Evolutionary conservation across 106 monocot species (phyloP), one percentile per base, ranked within the genome.

Genomic region (Allium cepa): DNA sequence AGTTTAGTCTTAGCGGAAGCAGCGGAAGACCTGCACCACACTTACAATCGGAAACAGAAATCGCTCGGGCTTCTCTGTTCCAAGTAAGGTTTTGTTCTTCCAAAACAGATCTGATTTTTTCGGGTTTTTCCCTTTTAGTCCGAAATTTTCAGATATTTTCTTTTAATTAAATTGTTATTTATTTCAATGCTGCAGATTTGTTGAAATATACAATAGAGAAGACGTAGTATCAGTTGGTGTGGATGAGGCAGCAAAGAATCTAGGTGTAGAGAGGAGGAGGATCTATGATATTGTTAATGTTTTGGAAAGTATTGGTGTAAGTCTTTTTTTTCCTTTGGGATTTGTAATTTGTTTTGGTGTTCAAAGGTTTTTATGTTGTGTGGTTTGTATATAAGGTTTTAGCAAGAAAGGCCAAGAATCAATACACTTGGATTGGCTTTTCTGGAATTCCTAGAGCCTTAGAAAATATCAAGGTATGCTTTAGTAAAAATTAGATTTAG

Each of bases 211-310:
- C 69, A 59, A 94, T 63, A 60, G 78, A 46, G 87, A 82, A 7
- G 88, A 79, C 53, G 76, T 86, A 3, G 88, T 86, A 8, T 75
- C 73, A 12, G 77, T 96, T 9, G 64, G 91, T 49, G 64, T 96
- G 53, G 95, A 96, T 14, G 91, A 91, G 11, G 91, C 95, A 0
- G 95, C 95, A n/a, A 72, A 36, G 59, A 78, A 77, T 17, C 66
- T 96, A 4, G 95, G 91, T 0, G 91, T 96, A 13, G 91, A 96
- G 83, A 77, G 95, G 75, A 72, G 95, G 15, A 88, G 95, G 81
- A 96, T 96, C 75, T 96, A 96, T 55, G 95, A 96, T 52, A 91
- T 96, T 13, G 95, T 96, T 58, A 96, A 96, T 61, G 88, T 96
- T 7, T 69, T 96, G 71, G 95, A 96, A 73, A 96, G 91, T 64